phyloP scores from a whole-genome alignment of 2,329 filamentous ascomycete species.

The Fusarium redolens region DNA sequence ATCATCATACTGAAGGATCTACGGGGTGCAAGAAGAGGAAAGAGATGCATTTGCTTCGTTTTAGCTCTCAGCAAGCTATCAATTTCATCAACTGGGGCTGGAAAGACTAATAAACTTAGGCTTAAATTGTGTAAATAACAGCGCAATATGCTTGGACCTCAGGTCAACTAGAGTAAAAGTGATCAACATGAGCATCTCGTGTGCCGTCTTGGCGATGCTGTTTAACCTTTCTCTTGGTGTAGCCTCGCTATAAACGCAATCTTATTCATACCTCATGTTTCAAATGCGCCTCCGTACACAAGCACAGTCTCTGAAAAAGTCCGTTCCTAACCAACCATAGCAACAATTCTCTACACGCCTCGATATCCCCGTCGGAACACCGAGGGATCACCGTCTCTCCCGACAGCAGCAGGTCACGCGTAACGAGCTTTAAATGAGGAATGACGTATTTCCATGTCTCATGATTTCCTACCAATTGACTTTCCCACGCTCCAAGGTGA shows the following conservation, averaged over 20 bases:
- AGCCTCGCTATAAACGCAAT: slow-evolving; percentile 6
- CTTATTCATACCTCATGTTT: not conserved
- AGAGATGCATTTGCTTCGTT: too few species aligned
- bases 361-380: slow-evolving; percentile 34
- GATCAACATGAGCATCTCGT: slow-evolving; percentile 17
- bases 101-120: not conserved
- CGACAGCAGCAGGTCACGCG: slow-evolving; percentile 6
- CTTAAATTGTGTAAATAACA: not conserved
- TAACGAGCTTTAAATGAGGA: not conserved
- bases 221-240: slow-evolving; percentile 2
- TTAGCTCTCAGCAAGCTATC: too few species aligned
- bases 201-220: slow-evolving; percentile 20
- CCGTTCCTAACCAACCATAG: slow-evolving; percentile 12
- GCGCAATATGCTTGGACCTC: not conserved
- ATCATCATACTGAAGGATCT: not conserved
- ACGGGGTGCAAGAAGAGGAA: too few species aligned
- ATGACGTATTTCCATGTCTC: slow-evolving; percentile 31
- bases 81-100: not conserved
- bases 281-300: not conserved
- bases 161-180: not conserved
- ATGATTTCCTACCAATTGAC: slow-evolving; percentile 21
- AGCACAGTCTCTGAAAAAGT: slow-evolving; percentile 20
- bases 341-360: slow-evolving; percentile 10
- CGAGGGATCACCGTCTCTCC: slow-evolving; percentile 23
- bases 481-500: not conserved